Evolutionary conservation across 2,329 filamentous ascomycete species (phyloP), one percentile per base, ranked within the genome.

Genomic region (Fusarium sp.): DNA sequence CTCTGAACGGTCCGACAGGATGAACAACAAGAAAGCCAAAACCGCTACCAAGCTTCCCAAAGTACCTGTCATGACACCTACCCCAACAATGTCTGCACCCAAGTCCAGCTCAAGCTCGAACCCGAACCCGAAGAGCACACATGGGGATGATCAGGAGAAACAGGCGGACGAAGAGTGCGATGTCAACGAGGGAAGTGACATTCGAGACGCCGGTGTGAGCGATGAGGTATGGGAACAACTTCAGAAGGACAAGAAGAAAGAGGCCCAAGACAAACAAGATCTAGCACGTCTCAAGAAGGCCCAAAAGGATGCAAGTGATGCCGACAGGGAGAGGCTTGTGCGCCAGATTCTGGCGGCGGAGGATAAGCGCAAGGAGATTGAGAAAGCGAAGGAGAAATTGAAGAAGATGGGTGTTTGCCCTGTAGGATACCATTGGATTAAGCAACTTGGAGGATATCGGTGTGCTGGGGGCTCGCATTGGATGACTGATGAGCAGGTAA

Each of bases 211-310:
- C 0, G 86, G 86, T 0, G 89, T 92, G 1, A 85, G 82, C 7
- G 88, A 92, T 49, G 86, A 78, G 8, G 79, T 87, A 2, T 92
- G 90, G 90, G 78, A 84, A 3, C 86, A 90, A 69, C 85, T 92
- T 0, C 82, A 89, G 63, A 72, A 63, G 3, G 87, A 91, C 76
- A 80, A 77, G 22, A 67, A 77, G 24, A 80, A 79, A 1, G 81
- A 82, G 34, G 65, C 78, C 3, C 77, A 78, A 1, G 78, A 78
- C 0, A 80, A 85, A 10, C 73, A 76, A 6, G 79, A 83, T 27
- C 79, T 83, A 11, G 75, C 71, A 4, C 62, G 72, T 3, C 75
- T 84, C 6, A 68, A 79, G 22, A 74, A 80, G 25, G 75, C 73
- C 13, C 75, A 77, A 12, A 69, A 71, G 41, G 11, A 70, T 48